A percentile compares a stretch with the other conserved stretches of the same genome.
Evolutionary conservation across 2,329 filamentous ascomycete species (phyloP).

Genomic region (Pseudocercospora crystallina): DNA sequence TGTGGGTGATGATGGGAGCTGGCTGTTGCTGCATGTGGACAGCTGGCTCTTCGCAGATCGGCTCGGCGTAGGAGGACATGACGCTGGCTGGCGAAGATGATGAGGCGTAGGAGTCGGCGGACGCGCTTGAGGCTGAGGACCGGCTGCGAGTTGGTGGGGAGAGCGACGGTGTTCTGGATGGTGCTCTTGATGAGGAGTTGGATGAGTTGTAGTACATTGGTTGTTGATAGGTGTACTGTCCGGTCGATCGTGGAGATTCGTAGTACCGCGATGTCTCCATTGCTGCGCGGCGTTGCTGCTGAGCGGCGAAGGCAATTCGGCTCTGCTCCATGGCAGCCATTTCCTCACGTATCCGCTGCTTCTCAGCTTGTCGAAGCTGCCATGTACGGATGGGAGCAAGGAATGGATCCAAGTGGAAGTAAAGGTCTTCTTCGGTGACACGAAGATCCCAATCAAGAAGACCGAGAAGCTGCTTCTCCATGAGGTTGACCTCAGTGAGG

Average conservation of each 20-base stretch:
- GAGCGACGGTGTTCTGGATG: conserved; percentile 51
- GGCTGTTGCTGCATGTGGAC: conserved; percentile 37
- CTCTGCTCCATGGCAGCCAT: conserved; percentile 33
- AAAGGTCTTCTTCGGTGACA: conserved; percentile 81
- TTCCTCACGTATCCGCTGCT: conserved; percentile 47
- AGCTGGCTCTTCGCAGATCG: conserved; percentile 29
- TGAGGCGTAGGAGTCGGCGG: conserved; percentile 33
- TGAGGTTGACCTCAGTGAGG: conserved; percentile 93
- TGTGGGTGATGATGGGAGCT: conserved; percentile 20
- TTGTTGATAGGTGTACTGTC: conserved; percentile 30
- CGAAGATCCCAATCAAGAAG: conserved; percentile 92
- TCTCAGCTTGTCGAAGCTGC: conserved; percentile 55
- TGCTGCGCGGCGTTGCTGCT: conserved; percentile 36
- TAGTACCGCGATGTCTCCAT: conserved; percentile 33
- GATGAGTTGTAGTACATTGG: conserved; percentile 29
- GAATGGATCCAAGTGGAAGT: conserved; percentile 83
- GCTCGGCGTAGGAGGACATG: conserved; percentile 33
- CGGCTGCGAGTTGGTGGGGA: conserved; percentile 47
- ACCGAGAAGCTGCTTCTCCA: conserved; percentile 98
- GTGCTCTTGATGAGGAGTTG: conserved; percentile 33
- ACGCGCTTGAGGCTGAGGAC: conserved; percentile 37
- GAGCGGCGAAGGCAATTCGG: conserved; percentile 37
- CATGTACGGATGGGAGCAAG: conserved; percentile 75
- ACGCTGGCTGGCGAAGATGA: conserved; percentile 37
- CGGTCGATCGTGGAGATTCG: conserved; percentile 37